phyloP scores from a whole-genome alignment of 768 basidiomycete genomes.

The Dentipellis fragilis region DNA sequence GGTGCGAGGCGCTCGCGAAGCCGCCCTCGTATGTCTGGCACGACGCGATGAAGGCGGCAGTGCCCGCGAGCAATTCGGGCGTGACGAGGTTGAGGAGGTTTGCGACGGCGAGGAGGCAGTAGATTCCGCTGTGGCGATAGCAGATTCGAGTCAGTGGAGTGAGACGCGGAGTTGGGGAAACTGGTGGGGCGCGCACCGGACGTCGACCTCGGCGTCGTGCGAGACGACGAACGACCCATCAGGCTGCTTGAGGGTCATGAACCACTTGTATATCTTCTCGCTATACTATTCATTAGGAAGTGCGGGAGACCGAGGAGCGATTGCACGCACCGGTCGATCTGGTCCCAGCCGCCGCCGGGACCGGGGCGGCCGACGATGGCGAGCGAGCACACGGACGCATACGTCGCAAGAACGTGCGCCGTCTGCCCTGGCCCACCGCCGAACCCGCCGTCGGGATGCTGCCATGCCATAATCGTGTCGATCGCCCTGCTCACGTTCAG shows the following conservation, averaged over 20 bases:
- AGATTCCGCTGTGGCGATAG: slow-evolving; percentile 58
- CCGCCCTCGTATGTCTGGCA: slow-evolving; percentile 99
- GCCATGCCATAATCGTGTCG: slow-evolving; percentile 70
- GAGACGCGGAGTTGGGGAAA: neutral
- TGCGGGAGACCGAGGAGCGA: neutral
- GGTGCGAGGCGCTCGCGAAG: slow-evolving; percentile 72
- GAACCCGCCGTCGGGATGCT: slow-evolving; percentile 86
- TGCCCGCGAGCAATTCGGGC: slow-evolving; percentile 72
- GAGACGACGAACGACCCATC: slow-evolving; percentile 93
- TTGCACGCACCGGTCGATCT: slow-evolving; percentile 60
- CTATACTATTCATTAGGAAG: slow-evolving; percentile 23
- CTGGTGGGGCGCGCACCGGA: slow-evolving; percentile 45
- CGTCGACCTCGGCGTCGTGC: slow-evolving; percentile 84
- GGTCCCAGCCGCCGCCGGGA: slow-evolving; percentile 72
- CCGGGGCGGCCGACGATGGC: slow-evolving; percentile 75
- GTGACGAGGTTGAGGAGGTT: slow-evolving; percentile 80
- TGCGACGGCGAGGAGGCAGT: slow-evolving; percentile 82
- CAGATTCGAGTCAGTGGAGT: neutral
- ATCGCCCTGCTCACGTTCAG: slow-evolving; percentile 43
- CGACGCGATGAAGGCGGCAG: slow-evolving; percentile 70
- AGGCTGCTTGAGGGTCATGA: slow-evolving; percentile 83
- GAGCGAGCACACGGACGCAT: slow-evolving; percentile 76
- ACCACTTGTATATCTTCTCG: slow-evolving; percentile 74
- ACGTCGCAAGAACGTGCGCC: slow-evolving; percentile 83
- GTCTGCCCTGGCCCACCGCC: slow-evolving; percentile 86